phyloP scores from a whole-genome alignment of 2,329 filamentous ascomycete species.

The Tolypocladium capitatum region DNA sequence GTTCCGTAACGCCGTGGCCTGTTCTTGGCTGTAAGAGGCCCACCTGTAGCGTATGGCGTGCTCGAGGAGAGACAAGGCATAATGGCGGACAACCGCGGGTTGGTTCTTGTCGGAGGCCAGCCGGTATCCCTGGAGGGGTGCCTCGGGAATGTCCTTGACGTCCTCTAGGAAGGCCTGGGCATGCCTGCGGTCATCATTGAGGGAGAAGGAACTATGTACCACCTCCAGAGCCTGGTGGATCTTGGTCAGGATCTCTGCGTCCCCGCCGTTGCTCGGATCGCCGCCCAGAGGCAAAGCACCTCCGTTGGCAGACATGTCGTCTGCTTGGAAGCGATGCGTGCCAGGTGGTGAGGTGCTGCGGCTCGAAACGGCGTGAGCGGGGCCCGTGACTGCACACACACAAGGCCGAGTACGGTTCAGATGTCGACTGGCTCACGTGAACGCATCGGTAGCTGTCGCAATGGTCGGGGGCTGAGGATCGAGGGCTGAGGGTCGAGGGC shows the following conservation, averaged over 20 bases:
- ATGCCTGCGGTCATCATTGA: conserved; percentile 68
- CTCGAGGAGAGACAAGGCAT: conserved; percentile 83
- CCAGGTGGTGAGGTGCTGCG: conserved; percentile 3
- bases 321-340: neutral
- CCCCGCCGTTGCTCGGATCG: conserved; percentile 22
- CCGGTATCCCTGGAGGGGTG: conserved; percentile 72
- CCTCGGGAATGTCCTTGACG: conserved; percentile 66
- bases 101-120: conserved; percentile 66
- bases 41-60: conserved; percentile 80
- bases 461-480: neutral
- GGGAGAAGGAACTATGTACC: conserved; percentile 70
- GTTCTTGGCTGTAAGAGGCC: conserved; percentile 55
- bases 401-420: neutral
- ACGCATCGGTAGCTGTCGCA: neutral
- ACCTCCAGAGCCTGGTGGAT: conserved; percentile 79
- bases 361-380: conserved; percentile 4
- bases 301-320: conserved; percentile 25
- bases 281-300: conserved; percentile 15
- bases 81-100: conserved; percentile 76
- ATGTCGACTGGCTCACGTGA: neutral
- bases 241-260: conserved; percentile 39
- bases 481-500: too few species aligned
- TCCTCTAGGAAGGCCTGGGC: conserved; percentile 78
- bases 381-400: neutral
- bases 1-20: conserved; percentile 54